A percentile compares a stretch with the other conserved stretches of the same genome.
These are phyloP conservation scores for Hypoxylon cercidicola DNA, from an alignment of 495 filamentous ascomycete genomes.

Conservation along the genomic window DNA sequence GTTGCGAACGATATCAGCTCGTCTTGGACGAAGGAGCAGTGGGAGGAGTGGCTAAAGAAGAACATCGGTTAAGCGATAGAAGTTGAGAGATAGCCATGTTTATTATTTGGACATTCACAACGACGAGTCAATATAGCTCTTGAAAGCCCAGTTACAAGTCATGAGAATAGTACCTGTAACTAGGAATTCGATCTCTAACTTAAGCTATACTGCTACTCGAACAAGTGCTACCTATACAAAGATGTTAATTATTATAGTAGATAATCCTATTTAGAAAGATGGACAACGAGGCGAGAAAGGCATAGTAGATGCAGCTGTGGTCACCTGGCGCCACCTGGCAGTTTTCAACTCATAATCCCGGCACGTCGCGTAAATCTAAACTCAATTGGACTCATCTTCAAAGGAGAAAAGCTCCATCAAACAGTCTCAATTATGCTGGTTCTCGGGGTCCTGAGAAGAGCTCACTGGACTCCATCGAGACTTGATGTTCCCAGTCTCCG, in stretches of 20 bases:
- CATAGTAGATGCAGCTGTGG: neutral
- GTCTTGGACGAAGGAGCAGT: slow-evolving; percentile 80
- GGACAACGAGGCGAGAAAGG: too few species aligned
- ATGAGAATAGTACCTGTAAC: neutral
- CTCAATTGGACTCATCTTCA: neutral
- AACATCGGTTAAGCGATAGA: slow-evolving; percentile 67
- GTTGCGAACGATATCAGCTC: slow-evolving; percentile 81
- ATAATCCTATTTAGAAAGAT: too few species aligned
- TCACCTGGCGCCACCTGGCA: slow-evolving; percentile 13
- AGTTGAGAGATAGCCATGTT: neutral
- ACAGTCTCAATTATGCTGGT: slow-evolving; percentile 19
- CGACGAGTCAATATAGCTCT: neutral
- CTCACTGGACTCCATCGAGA: slow-evolving; percentile 16
- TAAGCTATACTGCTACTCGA: too few species aligned
- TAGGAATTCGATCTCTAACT: too few species aligned
- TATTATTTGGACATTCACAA: too few species aligned
- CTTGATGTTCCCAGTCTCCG: neutral
- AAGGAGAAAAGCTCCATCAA: slow-evolving; percentile 6
- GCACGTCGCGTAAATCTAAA: slow-evolving; percentile 11
- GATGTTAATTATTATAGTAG: too few species aligned
- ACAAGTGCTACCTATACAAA: too few species aligned
- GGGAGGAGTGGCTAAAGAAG: slow-evolving; percentile 85
- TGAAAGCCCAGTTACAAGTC: neutral
- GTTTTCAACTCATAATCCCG: neutral
- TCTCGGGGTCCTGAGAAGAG: slow-evolving; percentile 17